Evolutionary conservation across 305 asterid species (phyloP), one percentile per base, ranked within the genome.

Genomic region (Fraxinus sp.): DNA sequence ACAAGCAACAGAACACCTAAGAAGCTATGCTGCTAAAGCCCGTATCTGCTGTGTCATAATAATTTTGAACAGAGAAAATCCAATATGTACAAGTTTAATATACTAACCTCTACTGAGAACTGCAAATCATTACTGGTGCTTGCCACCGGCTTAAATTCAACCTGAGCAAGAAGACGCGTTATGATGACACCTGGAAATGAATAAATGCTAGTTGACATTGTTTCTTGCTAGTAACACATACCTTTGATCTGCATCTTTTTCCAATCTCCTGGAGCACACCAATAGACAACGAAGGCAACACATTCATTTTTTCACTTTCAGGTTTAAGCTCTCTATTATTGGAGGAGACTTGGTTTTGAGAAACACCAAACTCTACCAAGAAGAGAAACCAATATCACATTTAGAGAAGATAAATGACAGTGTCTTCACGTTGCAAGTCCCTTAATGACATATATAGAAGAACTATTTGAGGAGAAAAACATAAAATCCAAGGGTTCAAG

Each of bases 181-280:
- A 62, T 26, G 80, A 79, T 79, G 80, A 85, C 20, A 62, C 18
- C 66, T 16, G 49, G 11, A 71, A 46, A 49, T 64, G 22, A 18
- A 59, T 7, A 44, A 66, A 10, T 5, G 78, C n/a, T 57, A 49
- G 41, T 57, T 37, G 66, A 77, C 18, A 28, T 11, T 11, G 37
- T n/a, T 16, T 49, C 39, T 64, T 66, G 77, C 74, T 66, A 35
- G 81, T 70, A 77, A 77, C 35, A n/a, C 59, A 49, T 85, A 97
- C 99, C 97, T 91, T 97, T 41, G 98, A 93, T 85, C 91, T 88
- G 89, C 98, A 94, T 89, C 91, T 92, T 80, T 90, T 89, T 73
- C 96, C 99, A 86, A 97, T 97, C 86, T 97, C 99, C 71, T 91
- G 98, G 84, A 97, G 97, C 83, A 89, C 99, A 2, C 90, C 83